These are phyloP conservation scores for Trichoderma sp. DNA, from an alignment of 2,329 filamentous ascomycete genomes.

Conservation along the genomic window DNA sequence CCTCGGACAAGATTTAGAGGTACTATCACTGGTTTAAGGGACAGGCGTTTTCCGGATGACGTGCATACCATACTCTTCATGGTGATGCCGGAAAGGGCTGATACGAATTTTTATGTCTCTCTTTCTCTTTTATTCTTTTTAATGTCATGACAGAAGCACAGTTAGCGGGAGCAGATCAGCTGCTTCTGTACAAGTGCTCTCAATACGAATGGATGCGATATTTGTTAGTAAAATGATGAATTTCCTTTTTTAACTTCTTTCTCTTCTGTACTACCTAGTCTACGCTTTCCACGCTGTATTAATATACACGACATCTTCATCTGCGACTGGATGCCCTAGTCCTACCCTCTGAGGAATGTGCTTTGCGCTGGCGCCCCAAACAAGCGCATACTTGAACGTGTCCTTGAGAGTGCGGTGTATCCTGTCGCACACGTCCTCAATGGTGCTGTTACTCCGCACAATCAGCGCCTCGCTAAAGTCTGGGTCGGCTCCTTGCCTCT, in stretches of 20 bases:
- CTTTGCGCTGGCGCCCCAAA: slow-evolving; percentile 95
- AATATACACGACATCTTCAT: slow-evolving; percentile 70
- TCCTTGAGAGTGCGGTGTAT: slow-evolving; percentile 95
- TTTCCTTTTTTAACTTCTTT: not conserved
- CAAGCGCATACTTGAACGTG: slow-evolving; percentile 96
- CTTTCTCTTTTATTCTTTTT: slow-evolving; percentile 16
- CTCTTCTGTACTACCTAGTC: slow-evolving; percentile 13
- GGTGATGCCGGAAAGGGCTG: slow-evolving; percentile 17
- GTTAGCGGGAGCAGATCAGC: not conserved
- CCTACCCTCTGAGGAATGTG: slow-evolving; percentile 95
- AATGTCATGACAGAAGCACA: not conserved
- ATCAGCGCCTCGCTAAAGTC: slow-evolving; percentile 91
- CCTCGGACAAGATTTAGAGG: not conserved
- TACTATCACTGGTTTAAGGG: not conserved
- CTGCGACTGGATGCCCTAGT: slow-evolving; percentile 73
- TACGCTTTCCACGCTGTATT: slow-evolving; percentile 65
- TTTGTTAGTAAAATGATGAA: not conserved
- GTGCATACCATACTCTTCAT: not conserved
- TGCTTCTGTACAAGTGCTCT: not conserved
- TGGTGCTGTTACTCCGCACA: slow-evolving; percentile 80
- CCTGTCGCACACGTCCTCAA: slow-evolving; percentile 96
- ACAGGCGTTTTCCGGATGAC: slow-evolving; percentile 14
- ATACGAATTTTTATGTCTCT: slow-evolving; percentile 3
- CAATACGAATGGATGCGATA: not conserved
- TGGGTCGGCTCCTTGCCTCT: slow-evolving; percentile 89